These are phyloP conservation scores for Polygonum maritimum DNA, from an alignment of 148 eudicot genomes.

Conservation along the genomic window DNA sequence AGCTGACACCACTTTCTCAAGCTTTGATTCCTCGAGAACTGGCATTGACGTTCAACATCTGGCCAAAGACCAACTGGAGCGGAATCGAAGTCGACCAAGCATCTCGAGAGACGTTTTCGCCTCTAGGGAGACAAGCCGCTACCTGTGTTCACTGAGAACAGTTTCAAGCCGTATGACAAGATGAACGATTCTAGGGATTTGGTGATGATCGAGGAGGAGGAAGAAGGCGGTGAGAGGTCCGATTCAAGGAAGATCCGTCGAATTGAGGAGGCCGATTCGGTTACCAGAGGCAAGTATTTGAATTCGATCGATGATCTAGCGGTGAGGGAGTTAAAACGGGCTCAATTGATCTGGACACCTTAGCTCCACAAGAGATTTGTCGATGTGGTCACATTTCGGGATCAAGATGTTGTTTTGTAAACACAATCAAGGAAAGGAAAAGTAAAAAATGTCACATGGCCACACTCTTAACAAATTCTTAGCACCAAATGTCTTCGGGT, in stretches of 20 bases:
- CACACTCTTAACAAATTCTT: too few relatives aligned
- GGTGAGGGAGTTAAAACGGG: constrained; percentile 35
- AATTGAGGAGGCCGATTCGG: neutral
- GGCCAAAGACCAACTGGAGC: constrained; percentile 37
- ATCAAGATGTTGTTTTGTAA: constrained; percentile 23
- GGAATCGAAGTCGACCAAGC: constrained; percentile 39
- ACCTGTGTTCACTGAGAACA: constrained; percentile 5
- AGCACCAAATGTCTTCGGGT: too few relatives aligned
- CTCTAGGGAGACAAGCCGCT: constrained; percentile 17
- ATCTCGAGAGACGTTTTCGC: constrained; percentile 33
- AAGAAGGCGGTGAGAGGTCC: constrained; percentile 22
- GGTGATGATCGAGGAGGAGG: constrained; percentile 1
- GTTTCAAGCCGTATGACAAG: constrained; percentile 22
- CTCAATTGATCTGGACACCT: constrained; percentile 91
- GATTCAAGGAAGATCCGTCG: constrained; percentile 30
- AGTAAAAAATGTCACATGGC: too few relatives aligned
- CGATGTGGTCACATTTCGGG: constrained; percentile 74
- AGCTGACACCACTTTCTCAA: constrained; percentile 50
- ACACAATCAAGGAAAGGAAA: too few relatives aligned
- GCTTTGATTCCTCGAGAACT: constrained; percentile 39
- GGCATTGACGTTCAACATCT: constrained; percentile 45
- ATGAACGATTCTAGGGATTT: neutral
- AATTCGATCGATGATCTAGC: constrained; percentile 14
- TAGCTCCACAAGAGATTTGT: constrained; percentile 87
- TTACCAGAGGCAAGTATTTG: neutral